A percentile compares a stretch with the other conserved stretches of the same genome.
These are phyloP conservation scores for Tylopilus plumbeoviolaceoides DNA, from an alignment of 768 basidiomycete genomes.

Conservation along the genomic window DNA sequence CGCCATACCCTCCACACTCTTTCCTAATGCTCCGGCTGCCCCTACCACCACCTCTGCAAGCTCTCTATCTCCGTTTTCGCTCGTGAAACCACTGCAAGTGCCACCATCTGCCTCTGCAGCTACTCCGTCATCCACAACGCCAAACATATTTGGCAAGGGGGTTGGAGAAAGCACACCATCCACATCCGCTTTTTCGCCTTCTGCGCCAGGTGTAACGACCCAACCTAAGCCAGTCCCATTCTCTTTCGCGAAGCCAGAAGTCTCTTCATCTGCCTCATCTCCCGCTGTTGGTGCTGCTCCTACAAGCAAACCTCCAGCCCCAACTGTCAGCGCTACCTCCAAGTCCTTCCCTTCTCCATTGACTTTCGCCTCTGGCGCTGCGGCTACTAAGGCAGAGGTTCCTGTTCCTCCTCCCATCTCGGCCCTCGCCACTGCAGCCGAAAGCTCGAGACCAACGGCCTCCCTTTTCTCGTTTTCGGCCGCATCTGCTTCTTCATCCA, in stretches of 20 bases:
- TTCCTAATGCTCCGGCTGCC: constrained; percentile 4
- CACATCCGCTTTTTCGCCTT: constrained; percentile 5
- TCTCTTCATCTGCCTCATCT: constrained; percentile 21
- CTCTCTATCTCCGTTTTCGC: constrained; percentile 13
- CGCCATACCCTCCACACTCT: constrained; percentile 14
- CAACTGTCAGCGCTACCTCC: constrained; percentile 18
- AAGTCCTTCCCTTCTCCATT: not conserved
- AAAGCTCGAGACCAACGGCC: constrained; percentile 10
- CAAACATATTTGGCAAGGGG: constrained; percentile 34
- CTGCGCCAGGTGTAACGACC: constrained; percentile 2
- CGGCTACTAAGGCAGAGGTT: constrained; percentile 6
- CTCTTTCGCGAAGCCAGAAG: constrained; percentile 15
- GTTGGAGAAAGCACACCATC: constrained; percentile 4
- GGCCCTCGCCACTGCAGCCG: not conserved
- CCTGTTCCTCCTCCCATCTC: not conserved
- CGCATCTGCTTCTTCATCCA: constrained; percentile 6
- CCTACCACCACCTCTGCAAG: constrained; percentile 12
- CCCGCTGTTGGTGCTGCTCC: constrained; percentile 4
- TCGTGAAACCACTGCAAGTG: constrained; percentile 14
- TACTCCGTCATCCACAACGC: constrained; percentile 11
- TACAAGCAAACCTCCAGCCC: constrained; percentile 10
- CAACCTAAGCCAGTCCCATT: constrained; percentile 13
- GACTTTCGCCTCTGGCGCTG: constrained; percentile 9
- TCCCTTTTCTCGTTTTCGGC: constrained; percentile 23
- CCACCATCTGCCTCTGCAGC: constrained; percentile 2